A percentile compares a stretch with the other conserved stretches of the same genome.
phyloP scores from a whole-genome alignment of 371 early-diverging fungal genomes.

The Syncephalastrum monosporum region DNA sequence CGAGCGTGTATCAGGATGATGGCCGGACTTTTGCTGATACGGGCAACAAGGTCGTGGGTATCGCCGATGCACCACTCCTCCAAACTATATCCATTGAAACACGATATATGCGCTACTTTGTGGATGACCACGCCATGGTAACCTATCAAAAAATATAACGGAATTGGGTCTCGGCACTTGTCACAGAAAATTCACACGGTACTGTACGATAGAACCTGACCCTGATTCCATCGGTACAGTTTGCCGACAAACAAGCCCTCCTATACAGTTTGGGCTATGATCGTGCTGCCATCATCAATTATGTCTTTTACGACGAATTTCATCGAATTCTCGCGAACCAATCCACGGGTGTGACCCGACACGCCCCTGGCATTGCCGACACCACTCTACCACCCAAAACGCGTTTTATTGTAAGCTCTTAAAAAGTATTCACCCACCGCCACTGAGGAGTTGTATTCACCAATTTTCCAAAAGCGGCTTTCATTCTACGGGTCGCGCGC shows the following conservation, averaged over 20 bases:
- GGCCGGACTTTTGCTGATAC: slow-evolving; percentile 26
- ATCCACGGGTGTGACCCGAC: slow-evolving; percentile 36
- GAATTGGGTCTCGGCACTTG: background rate
- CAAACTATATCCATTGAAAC: slow-evolving; percentile 37
- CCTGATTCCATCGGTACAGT: slow-evolving; percentile 29
- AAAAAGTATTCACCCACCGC: too few species aligned
- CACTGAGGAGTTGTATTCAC: background rate
- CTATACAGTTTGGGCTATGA: slow-evolving; percentile 39
- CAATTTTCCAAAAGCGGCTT: slow-evolving; percentile 20
- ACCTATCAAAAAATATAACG: background rate
- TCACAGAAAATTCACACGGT: background rate
- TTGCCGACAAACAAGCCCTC: slow-evolving; percentile 43
- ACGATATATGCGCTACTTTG: slow-evolving; percentile 44
- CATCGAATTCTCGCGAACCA: slow-evolving; percentile 24
- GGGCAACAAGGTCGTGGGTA: slow-evolving; percentile 33
- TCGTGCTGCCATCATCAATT: slow-evolving; percentile 37
- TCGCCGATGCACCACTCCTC: slow-evolving; percentile 33
- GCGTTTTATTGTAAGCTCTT: slow-evolving; percentile 30
- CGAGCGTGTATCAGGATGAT: slow-evolving; percentile 35
- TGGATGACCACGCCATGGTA: slow-evolving; percentile 48
- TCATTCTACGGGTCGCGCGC: slow-evolving; percentile 43
- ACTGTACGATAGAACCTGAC: slow-evolving; percentile 36
- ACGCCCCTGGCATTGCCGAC: slow-evolving; percentile 29
- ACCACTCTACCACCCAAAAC: slow-evolving; percentile 39
- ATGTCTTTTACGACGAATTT: slow-evolving; percentile 30